Base-by-base conservation (phyloP, 805 yeast species). In the Zygoascus bituminiphila region DNA sequence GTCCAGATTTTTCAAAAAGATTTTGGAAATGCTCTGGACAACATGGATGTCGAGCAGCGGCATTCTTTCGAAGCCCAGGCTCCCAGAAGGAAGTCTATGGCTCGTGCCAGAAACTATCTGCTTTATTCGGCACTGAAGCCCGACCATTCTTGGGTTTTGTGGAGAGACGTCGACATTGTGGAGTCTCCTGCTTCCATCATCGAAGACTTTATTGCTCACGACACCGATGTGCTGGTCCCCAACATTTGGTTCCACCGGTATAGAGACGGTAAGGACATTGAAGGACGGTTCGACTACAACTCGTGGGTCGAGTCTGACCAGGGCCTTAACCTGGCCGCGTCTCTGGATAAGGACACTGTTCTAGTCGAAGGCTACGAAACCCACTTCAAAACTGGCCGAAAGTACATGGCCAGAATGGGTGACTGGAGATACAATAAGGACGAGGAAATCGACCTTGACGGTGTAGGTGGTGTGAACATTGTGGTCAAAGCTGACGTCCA, bases 331-430 rank as follows among this genome's bases (percentile, higher is more conserved):
- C 67, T 88, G 46, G 93, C 94, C 1, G 63, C 75, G 4, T 66
- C 72, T 1, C 69, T 85, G 75, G 60, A 71, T 7, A 89, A 85
- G 3, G 93, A 85, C 60, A 44, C 88, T 0, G 87, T 87, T 51
- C 84, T 86, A 48, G 95, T 85, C 10, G 95, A 86, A 67, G 95
- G 95, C n/a, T 86, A 86, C 62, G 86, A 83, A n/a, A 93, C 84
- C 64, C 84, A 83, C 63, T 51, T 31, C 39, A 88, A 88, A 41
- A 86, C 95, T 1, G 85, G 94, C 88, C 77, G 95, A 69, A 87
- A 89, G 2, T 94, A 86, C 64, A 70, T 87, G 58, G 93, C 94
- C 0, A 84, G 84, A 58, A 71, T 84, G 63, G 73, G 95, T 58
- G 94, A 86, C 61, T 51, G 58, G 57, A 25, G 56, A 10, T 45